Percentiles rank a stretch among this genome's conserved stretches.
These are phyloP conservation scores for Sclerotiophoma versabilis DNA, from an alignment of 2,329 filamentous ascomycete species.

Conservation along the genomic window DNA sequence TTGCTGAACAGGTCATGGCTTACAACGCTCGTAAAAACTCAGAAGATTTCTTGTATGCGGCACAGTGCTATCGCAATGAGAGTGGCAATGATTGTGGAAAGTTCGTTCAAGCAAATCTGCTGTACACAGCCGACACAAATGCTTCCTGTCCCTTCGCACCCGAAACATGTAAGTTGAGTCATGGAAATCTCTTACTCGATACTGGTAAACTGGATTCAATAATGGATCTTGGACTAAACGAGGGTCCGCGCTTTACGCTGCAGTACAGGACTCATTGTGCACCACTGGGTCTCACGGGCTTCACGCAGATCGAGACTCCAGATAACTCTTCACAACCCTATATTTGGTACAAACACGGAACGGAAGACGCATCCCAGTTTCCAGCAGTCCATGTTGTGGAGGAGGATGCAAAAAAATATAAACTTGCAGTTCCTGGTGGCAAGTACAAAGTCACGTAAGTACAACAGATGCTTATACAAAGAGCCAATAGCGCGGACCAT, in stretches of 20 bases:
- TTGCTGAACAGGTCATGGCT: background rate
- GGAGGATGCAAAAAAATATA: background rate
- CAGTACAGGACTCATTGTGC: background rate
- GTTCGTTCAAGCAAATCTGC: background rate
- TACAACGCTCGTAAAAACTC: background rate
- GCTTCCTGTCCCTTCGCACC: background rate
- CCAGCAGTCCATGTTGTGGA: too few species aligned
- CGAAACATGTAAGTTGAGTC: background rate
- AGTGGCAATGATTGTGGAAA: background rate
- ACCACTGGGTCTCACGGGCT: background rate
- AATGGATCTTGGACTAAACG: background rate
- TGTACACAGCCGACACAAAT: background rate
- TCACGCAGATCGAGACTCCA: background rate
- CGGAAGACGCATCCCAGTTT: too few species aligned
- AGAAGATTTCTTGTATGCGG: constrained; percentile 11
- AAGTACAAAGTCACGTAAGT: background rate
- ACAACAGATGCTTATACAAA: too few species aligned
- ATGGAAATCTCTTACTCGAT: background rate
- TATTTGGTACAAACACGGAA: background rate
- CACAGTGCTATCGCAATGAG: constrained; percentile 13
- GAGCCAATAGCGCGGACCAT: too few species aligned
- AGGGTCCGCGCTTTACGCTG: background rate
- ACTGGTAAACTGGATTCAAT: background rate
- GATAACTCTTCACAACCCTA: too few species aligned
- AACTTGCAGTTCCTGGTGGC: too few species aligned